Evolutionary conservation across 2,329 filamentous ascomycete genomes (phyloP), one percentile per base, ranked within the genome.

Genomic region (Aspergillus unguis): DNA sequence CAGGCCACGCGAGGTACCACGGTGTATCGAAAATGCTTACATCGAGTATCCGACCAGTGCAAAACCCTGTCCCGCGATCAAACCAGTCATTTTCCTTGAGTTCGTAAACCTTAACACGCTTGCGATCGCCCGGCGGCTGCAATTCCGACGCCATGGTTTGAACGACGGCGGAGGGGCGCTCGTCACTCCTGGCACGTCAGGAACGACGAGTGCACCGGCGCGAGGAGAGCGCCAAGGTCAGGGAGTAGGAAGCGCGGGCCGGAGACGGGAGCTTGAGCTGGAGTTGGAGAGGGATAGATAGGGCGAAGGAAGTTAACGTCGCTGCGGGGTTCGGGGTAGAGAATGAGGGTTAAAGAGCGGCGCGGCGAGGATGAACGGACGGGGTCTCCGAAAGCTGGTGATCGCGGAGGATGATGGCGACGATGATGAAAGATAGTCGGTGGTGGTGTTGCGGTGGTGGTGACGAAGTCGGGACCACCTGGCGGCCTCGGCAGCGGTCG

Each of bases 81-180:
- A 92, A 96, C 94, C 94, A 99, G 84, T 97, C 94, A 81, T 95
- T 96, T 76, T 96, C 91, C 73, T 90, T 90, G 66, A 99, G 83
- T 79, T 97, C 94, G 75, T 99, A 99, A 71, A 99, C 94, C 80
- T 99, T 99, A 75, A 97, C 94, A 80, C 94, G 70, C 66, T 77
- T 78, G 65, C 74, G 76, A 70, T 77, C 76, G 67, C 75, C 74
- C 64, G 75, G 69, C 61, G 74, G 70, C 64, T 75, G 73, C 61
- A 73, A 65, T 62, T 74, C 73, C 70, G 75, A 69, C 65, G 75
- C 74, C 76, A 77, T 79, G 64, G 60, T 73, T 67, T 58, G 69
- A 65, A 49, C 59, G 60, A 57, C 58, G 61, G 60, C 58, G 62
- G 63, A 60, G 60, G 63, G 63, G 64, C 66, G 63, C 66, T 69